Evolutionary conservation across 495 filamentous ascomycete genomes (phyloP).

Genomic region (Terfezia boudieri): DNA sequence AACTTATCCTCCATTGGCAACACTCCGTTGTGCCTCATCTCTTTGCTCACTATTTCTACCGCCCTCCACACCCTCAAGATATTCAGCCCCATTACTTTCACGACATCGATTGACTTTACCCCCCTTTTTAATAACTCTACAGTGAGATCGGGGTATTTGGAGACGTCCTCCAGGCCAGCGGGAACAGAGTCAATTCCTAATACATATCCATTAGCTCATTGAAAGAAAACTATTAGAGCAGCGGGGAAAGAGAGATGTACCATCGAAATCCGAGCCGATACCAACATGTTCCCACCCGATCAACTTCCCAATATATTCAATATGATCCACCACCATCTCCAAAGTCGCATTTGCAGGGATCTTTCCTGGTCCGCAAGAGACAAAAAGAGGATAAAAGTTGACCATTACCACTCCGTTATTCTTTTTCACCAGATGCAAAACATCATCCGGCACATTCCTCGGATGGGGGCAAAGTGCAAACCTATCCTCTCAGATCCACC

Average conservation of each 20-base stretch:
- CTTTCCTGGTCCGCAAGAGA: conserved; percentile 39
- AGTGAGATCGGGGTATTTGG: conserved; percentile 60
- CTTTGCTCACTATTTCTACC: not conserved
- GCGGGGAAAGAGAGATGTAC: conserved; percentile 18
- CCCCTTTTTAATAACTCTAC: conserved; percentile 46
- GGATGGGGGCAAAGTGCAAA: conserved; percentile 45
- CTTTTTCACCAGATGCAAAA: conserved; percentile 38
- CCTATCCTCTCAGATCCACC: not conserved
- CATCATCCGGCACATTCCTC: conserved; percentile 50
- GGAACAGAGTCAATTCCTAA: conserved; percentile 29
- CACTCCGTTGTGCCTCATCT: not conserved
- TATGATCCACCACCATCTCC: conserved; percentile 51
- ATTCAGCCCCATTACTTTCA: not conserved
- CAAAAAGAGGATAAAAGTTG: conserved; percentile 59
- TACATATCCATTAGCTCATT: too few species aligned
- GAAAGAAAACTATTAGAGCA: too few species aligned
- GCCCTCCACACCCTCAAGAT: not conserved
- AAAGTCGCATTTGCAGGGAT: conserved; percentile 49
- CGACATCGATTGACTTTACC: conserved; percentile 25
- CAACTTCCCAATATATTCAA: conserved; percentile 42
- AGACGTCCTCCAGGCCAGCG: conserved; percentile 51
- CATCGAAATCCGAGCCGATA: conserved; percentile 54
- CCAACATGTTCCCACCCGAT: conserved; percentile 59
- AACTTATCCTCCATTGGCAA: not conserved
- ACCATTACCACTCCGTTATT: conserved; percentile 48